Evolutionary conservation across 305 asterid species (phyloP), one percentile per base, ranked within the genome.

Genomic region (Nicotiana rustica): DNA sequence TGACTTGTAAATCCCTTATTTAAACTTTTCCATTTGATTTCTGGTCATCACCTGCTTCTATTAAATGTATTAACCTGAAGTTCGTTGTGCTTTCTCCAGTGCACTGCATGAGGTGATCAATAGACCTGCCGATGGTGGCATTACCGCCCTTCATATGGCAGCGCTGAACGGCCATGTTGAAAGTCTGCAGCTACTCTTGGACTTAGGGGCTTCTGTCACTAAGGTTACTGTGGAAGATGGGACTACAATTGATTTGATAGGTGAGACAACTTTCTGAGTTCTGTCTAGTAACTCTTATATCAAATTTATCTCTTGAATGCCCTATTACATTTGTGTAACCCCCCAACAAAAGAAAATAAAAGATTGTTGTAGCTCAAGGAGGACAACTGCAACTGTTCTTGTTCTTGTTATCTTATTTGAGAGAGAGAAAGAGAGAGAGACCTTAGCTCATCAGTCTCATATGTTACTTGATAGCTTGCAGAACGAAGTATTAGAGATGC

Each of bases 81-180:
- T 49, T 59, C 18, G 4, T 73, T 67, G 17, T 68, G 33, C 69
- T 80, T 85, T 67, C 57, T 61, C 69, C 83, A 95, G 97, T 85
- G 94, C 90, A 70, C 92, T 95, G 25, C 80, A 71, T 82, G 94
- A 89, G 86, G 93, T 90, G 65, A 89, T 95, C 86, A 90, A 88
- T 52, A 90, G 91, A 86, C 89, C 97, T 55, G 98, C 97, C 61
- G 97, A 93, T 90, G 98, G 97, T 49, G 97, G 98, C 61, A 89
- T 93, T 64, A 92, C 94, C 14, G 93, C 98, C 85, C 94, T 94
- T 85, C 98, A 95, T 85, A 95, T 93, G 98, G 95, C 97, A 65
- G 94, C 97, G 12, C 83, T 95, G 70, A 94, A 94, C 47, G 97
- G 98, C 76, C 98, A 94, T 79, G 83, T 84, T 71, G 97, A 94